Evolutionary conservation across 2,329 filamentous ascomycete species (phyloP).

Genomic region (Aphanoascus verrucosus): DNA sequence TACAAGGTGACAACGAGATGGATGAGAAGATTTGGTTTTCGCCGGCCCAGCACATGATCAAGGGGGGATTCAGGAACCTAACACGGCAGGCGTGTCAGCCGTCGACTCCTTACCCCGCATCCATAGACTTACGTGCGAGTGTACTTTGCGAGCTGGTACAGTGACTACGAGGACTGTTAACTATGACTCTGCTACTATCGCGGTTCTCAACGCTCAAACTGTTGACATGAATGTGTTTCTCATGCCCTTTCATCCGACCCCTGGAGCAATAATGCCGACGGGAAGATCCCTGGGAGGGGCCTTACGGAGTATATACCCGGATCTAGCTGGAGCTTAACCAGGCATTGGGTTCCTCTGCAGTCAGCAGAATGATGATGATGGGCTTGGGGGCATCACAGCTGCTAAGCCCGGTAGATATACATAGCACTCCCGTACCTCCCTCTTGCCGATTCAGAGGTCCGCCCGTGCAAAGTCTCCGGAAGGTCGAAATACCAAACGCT

Average conservation of each 20-base stretch:
- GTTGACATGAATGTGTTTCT: neutral
- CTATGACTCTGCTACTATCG: neutral
- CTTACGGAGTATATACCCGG: conserved; percentile 3
- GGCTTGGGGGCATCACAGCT: too few relatives aligned
- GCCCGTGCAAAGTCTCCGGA: neutral
- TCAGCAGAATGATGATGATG: neutral
- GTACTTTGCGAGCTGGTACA: conserved; percentile 1
- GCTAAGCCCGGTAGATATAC: conserved; percentile 8
- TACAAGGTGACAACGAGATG: neutral
- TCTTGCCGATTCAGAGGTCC: neutral
- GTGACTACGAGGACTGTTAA: too few relatives aligned
- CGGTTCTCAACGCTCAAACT: neutral
- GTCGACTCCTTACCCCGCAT: conserved; percentile 3
- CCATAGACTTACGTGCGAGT: neutral
- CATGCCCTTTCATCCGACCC: neutral
- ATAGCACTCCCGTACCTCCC: neutral
- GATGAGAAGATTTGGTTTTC: neutral
- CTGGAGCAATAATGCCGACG: neutral
- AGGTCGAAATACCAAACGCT: neutral
- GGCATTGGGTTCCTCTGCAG: neutral
- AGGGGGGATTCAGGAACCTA: neutral
- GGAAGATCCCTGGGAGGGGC: neutral
- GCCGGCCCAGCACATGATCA: conserved; percentile 2
- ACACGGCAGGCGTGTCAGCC: conserved; percentile 7
- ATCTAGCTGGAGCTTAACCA: neutral